Conservation (phyloP, 345 rosid genomes). For the Hypericum androsaemum region DNA sequence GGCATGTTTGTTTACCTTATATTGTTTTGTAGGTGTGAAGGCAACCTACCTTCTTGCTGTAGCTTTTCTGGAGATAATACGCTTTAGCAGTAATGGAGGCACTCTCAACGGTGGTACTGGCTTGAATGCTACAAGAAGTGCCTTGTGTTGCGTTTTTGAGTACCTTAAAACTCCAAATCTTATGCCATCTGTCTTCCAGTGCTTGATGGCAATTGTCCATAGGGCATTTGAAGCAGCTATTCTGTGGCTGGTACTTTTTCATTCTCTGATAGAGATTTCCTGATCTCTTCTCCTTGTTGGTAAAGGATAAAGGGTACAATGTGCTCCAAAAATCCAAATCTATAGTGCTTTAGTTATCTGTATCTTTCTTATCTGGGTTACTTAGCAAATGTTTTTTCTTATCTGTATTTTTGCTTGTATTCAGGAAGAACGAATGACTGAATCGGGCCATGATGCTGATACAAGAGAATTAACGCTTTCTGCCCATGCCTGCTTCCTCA, state of each 20-base stretch:
- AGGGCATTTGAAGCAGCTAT: constrained; percentile 89
- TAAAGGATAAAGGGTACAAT: too few relatives aligned
- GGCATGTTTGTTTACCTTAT: constrained; percentile 5
- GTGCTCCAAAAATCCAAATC: too few relatives aligned
- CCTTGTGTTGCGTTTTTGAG: constrained; percentile 93
- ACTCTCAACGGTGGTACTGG: constrained; percentile 70
- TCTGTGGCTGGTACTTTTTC: constrained; percentile 67
- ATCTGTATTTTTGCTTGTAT: constrained; percentile 21
- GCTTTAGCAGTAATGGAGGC: constrained; percentile 97
- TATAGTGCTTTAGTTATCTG: too few relatives aligned
- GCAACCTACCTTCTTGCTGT: constrained; percentile 99
- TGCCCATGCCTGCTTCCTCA: constrained; percentile 85
- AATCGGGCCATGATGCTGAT: constrained; percentile 69
- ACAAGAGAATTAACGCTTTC: constrained; percentile 71
- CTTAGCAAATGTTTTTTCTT: too few relatives aligned
- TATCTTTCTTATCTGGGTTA: too few relatives aligned
- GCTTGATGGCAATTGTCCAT: constrained; percentile 87
- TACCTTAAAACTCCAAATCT: constrained; percentile 93
- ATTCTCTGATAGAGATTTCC: constrained; percentile 3
- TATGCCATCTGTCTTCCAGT: constrained; percentile 79
- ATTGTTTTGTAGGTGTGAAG: constrained; percentile 66
- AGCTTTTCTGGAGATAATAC: constrained; percentile 85
- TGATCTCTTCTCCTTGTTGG: constrained; percentile 2
- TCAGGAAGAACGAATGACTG: constrained; percentile 83
- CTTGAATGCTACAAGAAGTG: constrained; percentile 76